Base-by-base conservation (phyloP, 176 grass and related monocot species). In the Alloteropsis semialata region DNA sequence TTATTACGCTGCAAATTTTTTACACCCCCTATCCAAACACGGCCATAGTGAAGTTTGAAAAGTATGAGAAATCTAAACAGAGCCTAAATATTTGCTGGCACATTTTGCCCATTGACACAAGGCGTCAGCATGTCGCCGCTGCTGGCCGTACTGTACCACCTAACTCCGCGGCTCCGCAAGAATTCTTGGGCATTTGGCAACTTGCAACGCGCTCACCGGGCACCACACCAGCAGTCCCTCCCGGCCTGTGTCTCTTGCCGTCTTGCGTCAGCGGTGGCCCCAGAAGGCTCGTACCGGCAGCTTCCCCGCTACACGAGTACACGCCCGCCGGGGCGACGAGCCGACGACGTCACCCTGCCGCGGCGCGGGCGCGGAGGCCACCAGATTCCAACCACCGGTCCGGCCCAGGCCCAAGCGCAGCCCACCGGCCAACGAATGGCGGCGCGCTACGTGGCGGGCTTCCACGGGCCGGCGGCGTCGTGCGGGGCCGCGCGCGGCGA, bases 221-320 rank as follows among this genome's bases (percentile, higher is more conserved):
- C 61, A 10, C 15, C 27, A 13, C 59, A 54, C 54, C 43, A 60
- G 41, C 1, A 36, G 41, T n/a, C n/a, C n/a, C n/a, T n/a, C n/a
- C n/a, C n/a, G n/a, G n/a, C n/a, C n/a, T n/a, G n/a, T n/a, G n/a
- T n/a, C 41, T 43, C 9, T 11, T 43, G 41, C 41, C 41, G n/a
- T n/a, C n/a, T n/a, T 63, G 67, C 67, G 67, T 72, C 42, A 2
- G 43, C 66, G 11, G 13, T 39, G 21, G 19, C 34, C 64, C 64
- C 32, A 30, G 61, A 16, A 10, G 2, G 65, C 65, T 68, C 65
- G 38, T 18, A 25, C 43, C 43, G 44, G 14, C 42, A 29, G 71
- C 75, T 45, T 25, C 87, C 57, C 29, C 84, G 65, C 84, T 84
- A 80, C 74, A 69, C 73, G 43, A n/a, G n/a, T n/a, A n/a, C n/a